Conservation (phyloP, 139 green algal species). For the Bryopsis sp. region DNA sequence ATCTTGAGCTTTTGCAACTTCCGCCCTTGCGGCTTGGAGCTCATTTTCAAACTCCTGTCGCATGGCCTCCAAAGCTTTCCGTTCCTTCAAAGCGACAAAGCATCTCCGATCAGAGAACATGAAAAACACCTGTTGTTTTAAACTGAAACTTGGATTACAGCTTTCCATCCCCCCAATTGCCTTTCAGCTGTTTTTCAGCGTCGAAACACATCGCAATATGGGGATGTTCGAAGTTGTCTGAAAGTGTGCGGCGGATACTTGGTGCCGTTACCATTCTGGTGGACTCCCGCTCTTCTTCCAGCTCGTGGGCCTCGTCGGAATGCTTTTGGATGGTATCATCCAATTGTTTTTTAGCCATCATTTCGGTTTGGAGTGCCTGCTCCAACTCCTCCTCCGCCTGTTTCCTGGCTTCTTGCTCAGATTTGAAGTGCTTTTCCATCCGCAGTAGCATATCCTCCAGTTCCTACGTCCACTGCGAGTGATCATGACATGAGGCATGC, state of each 20-base stretch:
- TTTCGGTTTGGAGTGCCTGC: slow-evolving; percentile 34
- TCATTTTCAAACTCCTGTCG: slow-evolving; percentile 54
- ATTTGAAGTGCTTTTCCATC: slow-evolving; percentile 75
- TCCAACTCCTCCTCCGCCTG: slow-evolving; percentile 51
- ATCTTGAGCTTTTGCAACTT: slow-evolving; percentile 53
- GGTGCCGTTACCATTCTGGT: slow-evolving; percentile 15
- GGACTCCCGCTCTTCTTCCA: slow-evolving; percentile 19
- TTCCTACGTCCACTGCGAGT: no score
- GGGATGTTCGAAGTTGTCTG: no score
- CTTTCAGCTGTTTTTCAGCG: no score
- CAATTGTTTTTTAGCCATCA: slow-evolving; percentile 34
- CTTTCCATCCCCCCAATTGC: no score
- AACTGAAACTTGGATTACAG: no score
- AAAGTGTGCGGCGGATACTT: no score
- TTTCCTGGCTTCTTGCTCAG: slow-evolving; percentile 33
- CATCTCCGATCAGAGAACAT: no score
- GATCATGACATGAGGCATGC: no score
- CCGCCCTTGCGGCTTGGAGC: slow-evolving; percentile 41
- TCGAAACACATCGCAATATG: no score
- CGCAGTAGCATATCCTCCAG: slow-evolving; percentile 79
- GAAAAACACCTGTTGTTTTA: no score
- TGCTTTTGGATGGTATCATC: slow-evolving; percentile 31
- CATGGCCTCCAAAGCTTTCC: slow-evolving; percentile 49
- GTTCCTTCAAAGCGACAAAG: no score
- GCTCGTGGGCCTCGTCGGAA: slow-evolving; percentile 18